Evolutionary conservation across 805 yeast genomes (phyloP), one percentile per base, ranked within the genome.

Genomic region (Debaryomyces tyrocola): DNA sequence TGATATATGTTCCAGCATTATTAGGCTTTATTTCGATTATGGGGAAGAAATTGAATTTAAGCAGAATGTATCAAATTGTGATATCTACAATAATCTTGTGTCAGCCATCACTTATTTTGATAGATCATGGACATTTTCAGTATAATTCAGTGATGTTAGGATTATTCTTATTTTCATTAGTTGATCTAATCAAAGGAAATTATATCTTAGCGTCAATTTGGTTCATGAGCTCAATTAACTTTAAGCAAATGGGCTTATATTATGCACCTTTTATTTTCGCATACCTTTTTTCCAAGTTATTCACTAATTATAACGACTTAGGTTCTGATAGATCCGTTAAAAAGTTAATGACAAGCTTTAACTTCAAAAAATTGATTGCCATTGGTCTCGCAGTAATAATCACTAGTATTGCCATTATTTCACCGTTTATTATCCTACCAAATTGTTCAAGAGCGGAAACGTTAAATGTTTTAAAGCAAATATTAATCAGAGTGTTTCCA

Each of bases 61-160:
- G 84, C 3, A 77, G 92, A 34, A 80, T 88, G 58, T 89, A 87
- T 57, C 95, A 88, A 62, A 82, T 87, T 11, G 77, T 86, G 21
- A 83, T 87, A 12, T 81, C 90, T 0, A 85, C 90, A 1, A 82
- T 90, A 14, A 82, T 94, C n/a, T 63, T 94, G 29, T 82, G 85
- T 61, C 96, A 89, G 63, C 97, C 99, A 0, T 76, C 87, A 2
- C 72, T 92, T 49, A 77, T 87, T 37, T 74, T 94, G 47, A 83
- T 94, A 40, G 99, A 94, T 62, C 97, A 94, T 66, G 99, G 99
- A 6, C 99, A 94, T 67, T 94, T 94, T 69, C 99, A 95, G 68
- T 92, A 83, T 67, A 95, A 94, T 58, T 80, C 90, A 0, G 95
- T 94, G 20, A 92, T 94, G 98, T 77, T 94, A 31, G 99, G 99